Evolutionary conservation across 2,329 filamentous ascomycete species (phyloP).

Genomic region (Pezicula neosporulosa): DNA sequence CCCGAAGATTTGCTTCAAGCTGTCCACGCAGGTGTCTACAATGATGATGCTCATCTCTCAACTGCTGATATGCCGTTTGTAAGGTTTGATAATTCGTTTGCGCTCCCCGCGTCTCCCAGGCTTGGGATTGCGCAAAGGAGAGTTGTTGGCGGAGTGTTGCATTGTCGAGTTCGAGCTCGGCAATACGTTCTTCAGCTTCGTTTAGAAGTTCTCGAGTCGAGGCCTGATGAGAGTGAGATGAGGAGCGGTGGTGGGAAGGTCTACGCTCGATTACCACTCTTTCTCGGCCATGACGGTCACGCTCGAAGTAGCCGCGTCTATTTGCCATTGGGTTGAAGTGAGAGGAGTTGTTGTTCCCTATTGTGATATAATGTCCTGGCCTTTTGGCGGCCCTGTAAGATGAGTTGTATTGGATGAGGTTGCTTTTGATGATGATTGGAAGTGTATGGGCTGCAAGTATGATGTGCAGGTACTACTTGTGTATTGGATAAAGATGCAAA

Average conservation of each 20-base stretch:
- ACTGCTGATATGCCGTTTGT: slow-evolving; percentile 8
- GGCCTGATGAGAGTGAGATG: slow-evolving; percentile 5
- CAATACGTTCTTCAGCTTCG: slow-evolving; percentile 13
- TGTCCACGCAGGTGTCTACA: slow-evolving; percentile 12
- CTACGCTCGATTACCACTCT: slow-evolving; percentile 12
- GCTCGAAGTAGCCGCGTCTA: slow-evolving; percentile 14
- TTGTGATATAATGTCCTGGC: slow-evolving; percentile 7
- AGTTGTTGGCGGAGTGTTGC: slow-evolving; percentile 12
- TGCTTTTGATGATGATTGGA: slow-evolving; percentile 2
- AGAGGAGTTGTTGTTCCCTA: slow-evolving; percentile 14
- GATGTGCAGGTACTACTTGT: slow-evolving; percentile 3
- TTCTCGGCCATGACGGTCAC: slow-evolving; percentile 14
- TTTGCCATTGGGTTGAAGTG: slow-evolving; percentile 10
- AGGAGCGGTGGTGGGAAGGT: slow-evolving; percentile 2
- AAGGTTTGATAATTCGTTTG: slow-evolving; percentile 2
- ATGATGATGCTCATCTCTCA: slow-evolving; percentile 14
- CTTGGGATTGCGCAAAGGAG: slow-evolving; percentile 12
- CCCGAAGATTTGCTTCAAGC: slow-evolving; percentile 9
- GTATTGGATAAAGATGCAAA: slow-evolving; percentile 11
- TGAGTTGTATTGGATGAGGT: not conserved
- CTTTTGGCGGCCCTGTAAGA: slow-evolving; percentile 3
- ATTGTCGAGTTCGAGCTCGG: slow-evolving; percentile 11
- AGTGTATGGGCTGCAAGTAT: slow-evolving; percentile 9
- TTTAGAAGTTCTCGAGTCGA: slow-evolving; percentile 11
- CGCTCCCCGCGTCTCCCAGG: slow-evolving; percentile 4